Evolutionary conservation across 371 early-diverging fungal genomes (phyloP).

Genomic region (Edhazardia aedis): DNA sequence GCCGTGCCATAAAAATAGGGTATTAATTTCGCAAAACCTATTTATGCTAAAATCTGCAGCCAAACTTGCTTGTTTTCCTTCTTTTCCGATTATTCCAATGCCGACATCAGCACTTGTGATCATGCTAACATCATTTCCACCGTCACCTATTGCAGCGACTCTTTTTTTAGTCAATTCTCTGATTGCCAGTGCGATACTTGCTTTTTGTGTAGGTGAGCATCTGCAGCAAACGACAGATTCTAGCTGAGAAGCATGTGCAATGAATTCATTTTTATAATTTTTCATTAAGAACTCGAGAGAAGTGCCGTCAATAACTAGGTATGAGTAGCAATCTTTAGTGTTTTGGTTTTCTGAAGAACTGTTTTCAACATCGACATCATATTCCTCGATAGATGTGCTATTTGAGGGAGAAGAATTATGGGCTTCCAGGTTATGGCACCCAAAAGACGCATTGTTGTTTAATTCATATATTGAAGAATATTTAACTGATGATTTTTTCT

Average conservation of each 20-base stretch:
- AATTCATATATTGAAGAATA: too few species aligned
- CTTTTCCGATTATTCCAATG: conserved; percentile 88
- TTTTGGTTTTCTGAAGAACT: background rate
- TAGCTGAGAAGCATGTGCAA: conserved; percentile 54
- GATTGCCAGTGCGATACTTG: conserved; percentile 67
- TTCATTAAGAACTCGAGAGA: conserved; percentile 61
- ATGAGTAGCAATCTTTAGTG: conserved; percentile 43
- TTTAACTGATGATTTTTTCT: too few species aligned
- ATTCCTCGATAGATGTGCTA: too few species aligned
- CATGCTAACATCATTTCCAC: conserved; percentile 97
- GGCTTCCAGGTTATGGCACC: too few species aligned
- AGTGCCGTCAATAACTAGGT: conserved; percentile 81
- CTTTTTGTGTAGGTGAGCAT: conserved; percentile 95
- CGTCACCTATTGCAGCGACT: conserved; percentile 86
- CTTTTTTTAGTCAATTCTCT: conserved; percentile 53
- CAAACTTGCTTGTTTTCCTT: conserved; percentile 82
- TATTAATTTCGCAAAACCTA: conserved; percentile 65
- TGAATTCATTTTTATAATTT: conserved; percentile 56
- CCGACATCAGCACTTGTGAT: conserved; percentile 87
- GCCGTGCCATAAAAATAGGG: conserved; percentile 80
- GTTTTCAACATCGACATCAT: too few species aligned
- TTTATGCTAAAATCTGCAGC: conserved; percentile 82
- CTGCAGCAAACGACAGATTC: conserved; percentile 83
- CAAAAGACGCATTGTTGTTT: too few species aligned
- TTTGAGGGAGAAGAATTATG: too few species aligned